These are phyloP conservation scores for Claviceps sp. DNA, from an alignment of 2,329 filamentous ascomycete species.

Conservation along the genomic window DNA sequence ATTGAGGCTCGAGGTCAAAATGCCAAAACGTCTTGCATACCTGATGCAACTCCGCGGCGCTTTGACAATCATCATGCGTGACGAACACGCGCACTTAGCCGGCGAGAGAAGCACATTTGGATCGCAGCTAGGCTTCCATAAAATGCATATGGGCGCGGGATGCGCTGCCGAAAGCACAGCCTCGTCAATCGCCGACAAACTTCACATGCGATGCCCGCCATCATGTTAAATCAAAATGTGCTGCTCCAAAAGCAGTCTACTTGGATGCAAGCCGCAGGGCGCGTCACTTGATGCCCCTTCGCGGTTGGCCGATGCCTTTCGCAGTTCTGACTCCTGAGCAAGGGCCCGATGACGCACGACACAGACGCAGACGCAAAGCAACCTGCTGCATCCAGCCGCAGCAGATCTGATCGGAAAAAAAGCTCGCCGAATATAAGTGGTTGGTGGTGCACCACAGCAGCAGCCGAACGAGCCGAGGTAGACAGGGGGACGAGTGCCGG, in stretches of 20 bases:
- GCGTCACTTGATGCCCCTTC: not conserved
- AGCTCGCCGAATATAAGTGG: not conserved
- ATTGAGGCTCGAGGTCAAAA: not conserved
- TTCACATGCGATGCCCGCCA: not conserved
- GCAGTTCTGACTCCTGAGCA: not conserved
- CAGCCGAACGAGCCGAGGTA: not conserved
- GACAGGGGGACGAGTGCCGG: not conserved
- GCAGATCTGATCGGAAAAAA: not conserved
- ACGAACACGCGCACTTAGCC: not conserved
- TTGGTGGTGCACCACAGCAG: conserved; percentile 3
- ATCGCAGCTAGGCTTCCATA: too few relatives aligned
- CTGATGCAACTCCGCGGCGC: not conserved
- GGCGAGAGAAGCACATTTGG: not conserved
- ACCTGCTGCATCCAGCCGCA: not conserved
- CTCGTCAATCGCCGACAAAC: too few relatives aligned
- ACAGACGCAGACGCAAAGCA: not conserved
- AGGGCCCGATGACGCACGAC: not conserved
- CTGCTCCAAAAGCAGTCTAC: not conserved
- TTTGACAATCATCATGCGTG: not conserved
- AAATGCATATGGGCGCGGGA: too few relatives aligned
- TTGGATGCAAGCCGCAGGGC: not conserved
- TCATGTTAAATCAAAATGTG: not conserved
- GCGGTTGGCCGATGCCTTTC: too few relatives aligned
- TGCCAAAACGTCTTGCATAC: not conserved
- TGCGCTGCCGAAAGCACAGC: too few relatives aligned